Evolutionary conservation across 2,329 filamentous ascomycete species (phyloP), one percentile per base, ranked within the genome.

Genomic region (Fusarium denticulatum): DNA sequence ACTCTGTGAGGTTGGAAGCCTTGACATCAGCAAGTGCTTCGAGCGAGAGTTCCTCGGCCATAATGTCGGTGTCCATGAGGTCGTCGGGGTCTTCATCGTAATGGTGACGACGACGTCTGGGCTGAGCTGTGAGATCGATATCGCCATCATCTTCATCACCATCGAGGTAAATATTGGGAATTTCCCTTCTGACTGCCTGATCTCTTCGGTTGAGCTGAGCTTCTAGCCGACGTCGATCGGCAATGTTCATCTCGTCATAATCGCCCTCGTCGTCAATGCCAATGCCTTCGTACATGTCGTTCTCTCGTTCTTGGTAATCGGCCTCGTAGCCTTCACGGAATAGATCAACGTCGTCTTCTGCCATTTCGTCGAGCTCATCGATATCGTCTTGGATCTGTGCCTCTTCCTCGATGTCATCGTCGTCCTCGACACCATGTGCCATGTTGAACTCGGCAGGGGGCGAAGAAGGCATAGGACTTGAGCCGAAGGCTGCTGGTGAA

Each of bases 1-100:
- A 99, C 74, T 99, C 96, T 0, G 95, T 97, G 79, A 99, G 86
- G 76, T 93, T 97, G 24, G 94, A 90, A 24, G 96, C 95, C 82
- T 99, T 99, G 73, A 98, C 92, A 81, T 99, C 96, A 71, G 93
- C 91, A 46, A 99, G 87, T 18, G 94, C 94, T 83, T 98, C 96
- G 1, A 98, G 89, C 4, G 95, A 95, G 26, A 99, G 89, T 82
- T 98, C 95, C 81, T 97, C 96, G 73, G 97, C 94, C 93, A 98
- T 96, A 73, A 97, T 95, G 79, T 98, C 94, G 53, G 93, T 94
- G 66, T 92, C 94, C 91, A 97, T 95, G 70, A 95, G 93, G 75
- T 97, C 95, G 74, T 98, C 95, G 18, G 92, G 91, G 45, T 97
- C 95, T 83, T 99, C 97, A 74, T 99, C 96, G 79, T 98, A 99